Conservation (phyloP, 2,329 filamentous ascomycete genomes). For the Penicillium sp. region DNA sequence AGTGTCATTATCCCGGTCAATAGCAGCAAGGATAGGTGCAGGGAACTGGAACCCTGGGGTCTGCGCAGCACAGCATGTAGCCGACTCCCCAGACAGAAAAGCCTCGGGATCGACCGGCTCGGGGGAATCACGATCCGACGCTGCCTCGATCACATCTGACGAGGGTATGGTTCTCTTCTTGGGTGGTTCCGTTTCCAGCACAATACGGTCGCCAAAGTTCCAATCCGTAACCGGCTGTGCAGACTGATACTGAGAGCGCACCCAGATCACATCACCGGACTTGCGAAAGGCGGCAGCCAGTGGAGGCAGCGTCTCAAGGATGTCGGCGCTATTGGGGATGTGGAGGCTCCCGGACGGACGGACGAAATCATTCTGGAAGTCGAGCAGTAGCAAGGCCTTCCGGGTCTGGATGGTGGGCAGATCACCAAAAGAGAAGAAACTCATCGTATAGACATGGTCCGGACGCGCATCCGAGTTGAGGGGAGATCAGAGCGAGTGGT, state of each 20-base stretch:
- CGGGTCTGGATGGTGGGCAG: constrained; percentile 55
- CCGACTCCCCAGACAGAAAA: constrained; percentile 38
- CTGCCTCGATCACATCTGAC: constrained; percentile 23
- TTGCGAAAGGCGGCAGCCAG: constrained; percentile 72
- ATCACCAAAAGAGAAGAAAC: constrained; percentile 30
- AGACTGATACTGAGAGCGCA: constrained; percentile 70
- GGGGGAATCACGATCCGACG: constrained; percentile 18
- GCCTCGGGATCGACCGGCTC: constrained; percentile 42
- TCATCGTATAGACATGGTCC: constrained; percentile 34
- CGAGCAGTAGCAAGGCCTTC: constrained; percentile 75
- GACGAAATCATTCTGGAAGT: constrained; percentile 89
- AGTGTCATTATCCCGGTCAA: constrained; percentile 52
- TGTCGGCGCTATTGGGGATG: constrained; percentile 61
- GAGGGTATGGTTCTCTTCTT: constrained; percentile 8
- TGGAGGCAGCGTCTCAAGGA: constrained; percentile 63
- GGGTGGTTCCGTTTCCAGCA: constrained; percentile 31
- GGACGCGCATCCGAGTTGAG: constrained; percentile 3
- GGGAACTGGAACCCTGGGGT: constrained; percentile 51
- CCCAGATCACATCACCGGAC: constrained; percentile 75
- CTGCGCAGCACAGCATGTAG: constrained; percentile 41
- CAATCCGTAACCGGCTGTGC: constrained; percentile 56
- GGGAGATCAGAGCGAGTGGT: not conserved
- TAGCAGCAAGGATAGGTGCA: constrained; percentile 48
- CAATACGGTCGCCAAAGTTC: constrained; percentile 48
- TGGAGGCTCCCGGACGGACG: constrained; percentile 64